Evolutionary conservation across 768 basidiomycete species (phyloP), one percentile per base, ranked within the genome.

Genomic region (Gyrodon lividus): DNA sequence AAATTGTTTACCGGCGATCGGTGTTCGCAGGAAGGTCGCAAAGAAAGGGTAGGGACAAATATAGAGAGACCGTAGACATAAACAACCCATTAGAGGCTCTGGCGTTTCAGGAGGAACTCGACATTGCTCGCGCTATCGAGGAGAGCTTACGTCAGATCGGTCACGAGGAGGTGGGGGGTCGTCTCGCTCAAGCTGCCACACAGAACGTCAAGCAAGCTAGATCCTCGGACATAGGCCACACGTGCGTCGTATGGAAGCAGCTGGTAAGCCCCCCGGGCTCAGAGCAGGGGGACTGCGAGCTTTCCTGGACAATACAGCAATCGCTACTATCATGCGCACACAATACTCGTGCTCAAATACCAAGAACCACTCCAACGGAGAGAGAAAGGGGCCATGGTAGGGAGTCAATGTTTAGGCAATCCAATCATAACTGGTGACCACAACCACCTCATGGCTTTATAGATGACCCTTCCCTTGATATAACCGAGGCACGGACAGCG

Each of bases 61-160:
- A 55, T 6, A 14, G 42, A 16, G 50, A 53, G 6, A 28, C 26
- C 6, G 20, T 22, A 24, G 50, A 57, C 30, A 35, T 51, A 35
- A 54, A 56, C 16, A 48, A 59, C 6, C 46, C 52, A 16, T 49
- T 56, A n/a, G 54, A 48, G 30, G 54, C 55, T 22, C 55, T 67
- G 24, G 53, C 35, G 19, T 47, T 55, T 16, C 61, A 63, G 48
- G 79, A 80, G 55, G 75, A 75, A 16, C 53, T 62, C 7, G 75
- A 80, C 16, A 54, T 82, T 17, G 72, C 73, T 14, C 66, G 58
- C 34, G 80, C 80, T 9, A 73, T 83, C 19, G 71, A 71, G 59
- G 71, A 75, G 31, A 83, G 79, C 48, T 60, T 82, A 34, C 46
- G 50, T 24, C 69, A 71, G 41, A 39, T 54, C 22, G 40, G 35